phyloP scores from a whole-genome alignment of 75 land plant genomes.

The Pseudotsuga menziesii region DNA sequence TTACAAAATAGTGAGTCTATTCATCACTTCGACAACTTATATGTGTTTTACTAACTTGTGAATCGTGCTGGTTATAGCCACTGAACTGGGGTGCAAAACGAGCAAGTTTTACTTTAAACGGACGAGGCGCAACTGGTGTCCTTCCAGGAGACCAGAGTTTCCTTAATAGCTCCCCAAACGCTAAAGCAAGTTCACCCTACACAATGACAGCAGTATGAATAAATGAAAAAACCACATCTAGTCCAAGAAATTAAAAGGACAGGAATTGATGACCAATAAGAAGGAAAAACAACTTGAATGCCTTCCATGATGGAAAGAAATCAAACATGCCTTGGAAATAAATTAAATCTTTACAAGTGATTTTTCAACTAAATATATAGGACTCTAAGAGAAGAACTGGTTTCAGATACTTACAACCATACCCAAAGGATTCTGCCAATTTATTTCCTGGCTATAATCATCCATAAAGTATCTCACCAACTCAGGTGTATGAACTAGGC shows the following conservation, averaged over 20 bases:
- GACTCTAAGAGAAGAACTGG: background rate
- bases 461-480: conserved; percentile 73
- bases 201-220: background rate
- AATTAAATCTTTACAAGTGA: background rate
- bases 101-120: conserved; percentile 70
- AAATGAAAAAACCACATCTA: background rate
- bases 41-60: conserved; percentile 43
- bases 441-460: conserved; percentile 80
- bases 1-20: background rate
- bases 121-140: conserved; percentile 65
- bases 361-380: background rate
- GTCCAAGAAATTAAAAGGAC: background rate
- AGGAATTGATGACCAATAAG: background rate
- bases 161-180: conserved; percentile 83
- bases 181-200: conserved; percentile 89
- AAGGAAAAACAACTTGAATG: background rate
- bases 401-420: conserved; percentile 66
- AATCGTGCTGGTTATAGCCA: conserved; percentile 91
- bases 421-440: conserved; percentile 80
- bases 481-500: conserved; percentile 89
- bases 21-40: background rate
- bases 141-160: conserved; percentile 76
- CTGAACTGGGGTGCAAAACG: conserved; percentile 92
- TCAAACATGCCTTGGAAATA: background rate
- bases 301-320: background rate